These are phyloP conservation scores for Rhizopogon roseolus DNA, from an alignment of 768 basidiomycete species.

Conservation along the genomic window DNA sequence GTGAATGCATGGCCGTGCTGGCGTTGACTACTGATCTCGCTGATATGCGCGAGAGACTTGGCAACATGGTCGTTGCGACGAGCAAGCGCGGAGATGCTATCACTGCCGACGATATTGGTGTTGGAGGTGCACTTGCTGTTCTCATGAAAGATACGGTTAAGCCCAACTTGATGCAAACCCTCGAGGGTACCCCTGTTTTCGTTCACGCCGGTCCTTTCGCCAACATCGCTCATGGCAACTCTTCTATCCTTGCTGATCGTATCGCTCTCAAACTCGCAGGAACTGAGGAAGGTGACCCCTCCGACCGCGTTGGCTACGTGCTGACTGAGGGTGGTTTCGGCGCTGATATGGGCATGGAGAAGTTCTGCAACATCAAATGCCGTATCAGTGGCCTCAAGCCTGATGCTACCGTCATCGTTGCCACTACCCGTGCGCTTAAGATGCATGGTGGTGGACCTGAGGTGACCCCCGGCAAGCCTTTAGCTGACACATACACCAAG, in stretches of 20 bases:
- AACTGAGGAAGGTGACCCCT: constrained; percentile 82
- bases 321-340: constrained; percentile 98
- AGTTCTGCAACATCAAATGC: constrained; percentile 99
- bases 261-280: constrained; percentile 97
- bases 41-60: constrained; percentile 91
- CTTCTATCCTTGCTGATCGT: constrained; percentile 96
- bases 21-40: constrained; percentile 82
- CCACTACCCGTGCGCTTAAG: constrained; percentile 95
- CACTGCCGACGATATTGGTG: constrained; percentile 95
- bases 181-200: constrained; percentile 98
- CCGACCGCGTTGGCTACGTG: constrained; percentile 86
- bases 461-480: constrained; percentile 91
- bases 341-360: constrained; percentile 99
- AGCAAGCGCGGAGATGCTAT: constrained; percentile 87
- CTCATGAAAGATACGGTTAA: constrained; percentile 99
- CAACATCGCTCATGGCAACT: constrained; percentile 98
- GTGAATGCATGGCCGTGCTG: constrained; percentile 97
- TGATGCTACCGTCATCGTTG: constrained; percentile 93
- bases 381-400: constrained; percentile 88
- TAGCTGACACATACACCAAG: constrained; percentile 90
- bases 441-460: constrained; percentile 99
- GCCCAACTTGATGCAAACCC: constrained; percentile 97
- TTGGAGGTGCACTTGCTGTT: constrained; percentile 91
- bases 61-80: constrained; percentile 95
- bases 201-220: constrained; percentile 99